Base-by-base conservation (phyloP, 2,329 filamentous ascomycete species). In the Dothistroma pini region DNA sequence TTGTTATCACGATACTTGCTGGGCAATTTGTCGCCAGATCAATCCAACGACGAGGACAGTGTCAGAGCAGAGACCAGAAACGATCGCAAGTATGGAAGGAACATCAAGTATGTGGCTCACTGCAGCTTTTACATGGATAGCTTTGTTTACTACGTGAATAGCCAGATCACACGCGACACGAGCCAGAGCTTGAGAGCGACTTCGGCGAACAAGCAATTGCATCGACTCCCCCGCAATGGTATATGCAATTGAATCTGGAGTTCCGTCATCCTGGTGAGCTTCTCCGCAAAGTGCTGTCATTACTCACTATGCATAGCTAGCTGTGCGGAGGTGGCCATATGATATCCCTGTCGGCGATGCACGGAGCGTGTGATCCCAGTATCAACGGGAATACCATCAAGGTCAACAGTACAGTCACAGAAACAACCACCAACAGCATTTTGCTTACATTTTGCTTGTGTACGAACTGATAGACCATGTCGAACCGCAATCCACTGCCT, bases 401-500 rank as follows among this genome's bases (percentile, higher is more conserved):
- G n/a, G 31, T 3, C 19, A 51, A 29, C n/a, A 51, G 22, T 51
- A 51, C 31, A 7, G 12, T 19, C 49, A 11, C 22, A 51, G 21
- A 11, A 6, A 16, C 31, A 51, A n/a, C n/a, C 31, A 51, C 11
- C 21, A 9, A 29, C 49, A 32, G n/a, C 2, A 1, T 32, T 51
- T 19, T 29, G 10, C 49, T 48, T 41, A 56, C 41, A 29, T 32
- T 51, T 19, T 29, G 10, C 49, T 48, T 41, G 48, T 25, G n/a
- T 31, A 58, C 31, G 1, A 54, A 19, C 25, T n/a, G 12, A 16
- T n/a, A 16, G 16, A 16, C 21, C 14, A 58, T 57, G 52, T 57
- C 63, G 48, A 29, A 25, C 22, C n/a, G 14, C 14, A 52, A n/a
- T 19, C 55, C 63, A 19, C 66, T 71, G 1, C 71, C 71, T 48